phyloP scores from a whole-genome alignment of 2,329 filamentous ascomycete species.

The Epicoccum sorghinum region DNA sequence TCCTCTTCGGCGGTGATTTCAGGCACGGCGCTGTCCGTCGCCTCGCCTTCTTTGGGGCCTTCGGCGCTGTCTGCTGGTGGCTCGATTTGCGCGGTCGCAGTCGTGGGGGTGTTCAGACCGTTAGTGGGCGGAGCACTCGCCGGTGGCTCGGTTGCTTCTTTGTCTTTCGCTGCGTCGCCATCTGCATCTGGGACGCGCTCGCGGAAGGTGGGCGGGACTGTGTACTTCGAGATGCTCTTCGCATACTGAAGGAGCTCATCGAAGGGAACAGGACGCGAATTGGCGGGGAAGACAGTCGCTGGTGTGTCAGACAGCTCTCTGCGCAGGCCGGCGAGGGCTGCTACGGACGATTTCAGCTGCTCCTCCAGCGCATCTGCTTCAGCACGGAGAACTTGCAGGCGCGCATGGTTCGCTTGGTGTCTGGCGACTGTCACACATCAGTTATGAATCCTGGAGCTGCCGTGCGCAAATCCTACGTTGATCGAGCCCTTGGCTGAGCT shows the following conservation, averaged over 20 bases:
- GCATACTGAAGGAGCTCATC: slow-evolving; percentile 78
- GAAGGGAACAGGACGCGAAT: slow-evolving; percentile 63
- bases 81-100: slow-evolving; percentile 32
- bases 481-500: slow-evolving; percentile 69
- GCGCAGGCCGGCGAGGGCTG: slow-evolving; percentile 72
- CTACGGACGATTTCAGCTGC: slow-evolving; percentile 74
- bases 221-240: slow-evolving; percentile 79
- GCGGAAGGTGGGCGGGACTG: slow-evolving; percentile 68
- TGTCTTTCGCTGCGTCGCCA: slow-evolving; percentile 22
- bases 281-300: slow-evolving; percentile 48
- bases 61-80: slow-evolving; percentile 25
- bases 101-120: slow-evolving; percentile 36
- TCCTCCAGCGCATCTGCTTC: slow-evolving; percentile 69
- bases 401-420: slow-evolving; percentile 76
- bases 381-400: slow-evolving; percentile 71
- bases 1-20: slow-evolving; percentile 40
- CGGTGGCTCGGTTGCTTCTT: slow-evolving; percentile 25
- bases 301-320: slow-evolving; percentile 68
- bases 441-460: neutral
- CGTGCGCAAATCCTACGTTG: slow-evolving; percentile 56
- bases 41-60: slow-evolving; percentile 21
- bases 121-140: slow-evolving; percentile 37
- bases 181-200: slow-evolving; percentile 30
- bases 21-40: slow-evolving; percentile 15
- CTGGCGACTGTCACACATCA: slow-evolving; percentile 62